Percentiles rank a stretch among this genome's conserved stretches.
Conservation (phyloP, 306 rosid species). For the Oemleria cerasiformis region DNA sequence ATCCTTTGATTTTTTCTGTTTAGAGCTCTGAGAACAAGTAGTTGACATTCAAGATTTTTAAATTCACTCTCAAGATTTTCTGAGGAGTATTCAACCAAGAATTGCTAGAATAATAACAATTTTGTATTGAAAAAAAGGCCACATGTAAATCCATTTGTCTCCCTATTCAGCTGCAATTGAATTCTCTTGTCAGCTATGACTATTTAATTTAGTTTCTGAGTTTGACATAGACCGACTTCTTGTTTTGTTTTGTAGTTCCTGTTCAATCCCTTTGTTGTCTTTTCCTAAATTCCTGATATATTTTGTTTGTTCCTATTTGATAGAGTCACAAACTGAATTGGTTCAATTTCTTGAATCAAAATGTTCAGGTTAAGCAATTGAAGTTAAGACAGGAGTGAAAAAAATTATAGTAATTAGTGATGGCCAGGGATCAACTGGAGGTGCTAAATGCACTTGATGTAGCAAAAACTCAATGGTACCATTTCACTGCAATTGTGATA, state of each 20-base stretch:
- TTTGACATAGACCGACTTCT: neutral
- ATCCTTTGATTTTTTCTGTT: neutral
- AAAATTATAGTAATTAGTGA: neutral
- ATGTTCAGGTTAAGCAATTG: constrained; percentile 16
- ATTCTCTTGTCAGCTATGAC: neutral
- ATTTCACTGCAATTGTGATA: constrained; percentile 79
- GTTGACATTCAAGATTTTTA: neutral
- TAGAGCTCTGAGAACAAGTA: neutral
- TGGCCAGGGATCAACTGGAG: constrained; percentile 51
- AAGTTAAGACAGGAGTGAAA: neutral
- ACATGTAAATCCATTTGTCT: neutral
- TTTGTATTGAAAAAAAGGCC: neutral
- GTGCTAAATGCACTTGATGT: constrained; percentile 78
- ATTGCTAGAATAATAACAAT: neutral
- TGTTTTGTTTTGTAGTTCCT: neutral
- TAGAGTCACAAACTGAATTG: constrained; percentile 1
- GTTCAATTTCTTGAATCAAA: neutral
- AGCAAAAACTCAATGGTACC: constrained; percentile 93
- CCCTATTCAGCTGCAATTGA: neutral
- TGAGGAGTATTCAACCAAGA: neutral
- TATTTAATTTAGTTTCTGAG: neutral
- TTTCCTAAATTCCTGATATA: neutral
- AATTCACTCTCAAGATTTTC: neutral
- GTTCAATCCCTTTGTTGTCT: constrained; percentile 15
- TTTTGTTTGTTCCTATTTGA: neutral